Evolutionary conservation across 2,329 filamentous ascomycete species (phyloP).

Genomic region (Penicillium sp.): DNA sequence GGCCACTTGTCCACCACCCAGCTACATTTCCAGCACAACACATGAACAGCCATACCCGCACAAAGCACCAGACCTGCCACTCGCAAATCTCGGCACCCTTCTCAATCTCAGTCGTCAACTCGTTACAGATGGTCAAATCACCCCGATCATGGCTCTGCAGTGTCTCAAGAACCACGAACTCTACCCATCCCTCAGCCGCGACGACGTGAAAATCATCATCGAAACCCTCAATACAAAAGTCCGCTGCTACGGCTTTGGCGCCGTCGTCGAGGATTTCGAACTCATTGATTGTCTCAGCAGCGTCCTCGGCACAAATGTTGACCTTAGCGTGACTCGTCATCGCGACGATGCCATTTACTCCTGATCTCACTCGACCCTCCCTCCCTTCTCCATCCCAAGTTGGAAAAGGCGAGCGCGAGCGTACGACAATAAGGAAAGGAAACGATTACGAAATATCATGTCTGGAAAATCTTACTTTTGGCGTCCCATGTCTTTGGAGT

Average conservation of each 20-base stretch:
- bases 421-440: slow-evolving; percentile 1
- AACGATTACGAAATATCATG: slow-evolving; percentile 16
- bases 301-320: slow-evolving; percentile 57
- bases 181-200: slow-evolving; percentile 65
- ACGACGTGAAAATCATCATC: slow-evolving; percentile 73
- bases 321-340: slow-evolving; percentile 28
- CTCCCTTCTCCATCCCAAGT: background rate
- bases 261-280: slow-evolving; percentile 71
- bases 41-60: slow-evolving; percentile 61
- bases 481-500: slow-evolving; percentile 5
- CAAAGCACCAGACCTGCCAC: slow-evolving; percentile 79
- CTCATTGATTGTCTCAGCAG: slow-evolving; percentile 73
- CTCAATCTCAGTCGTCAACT: slow-evolving; percentile 82
- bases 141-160: slow-evolving; percentile 93
- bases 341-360: slow-evolving; percentile 41
- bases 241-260: slow-evolving; percentile 84
- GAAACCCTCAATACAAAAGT: slow-evolving; percentile 79
- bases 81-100: slow-evolving; percentile 76
- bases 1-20: slow-evolving; percentile 82
- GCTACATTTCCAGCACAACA: slow-evolving; percentile 60
- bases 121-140: slow-evolving; percentile 80
- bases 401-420: background rate
- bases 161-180: slow-evolving; percentile 75
- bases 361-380: slow-evolving; percentile 8
- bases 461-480: slow-evolving; percentile 3